Evolutionary conservation across 2,329 filamentous ascomycete species (phyloP).

Genomic region (Beauveria brongniartii): DNA sequence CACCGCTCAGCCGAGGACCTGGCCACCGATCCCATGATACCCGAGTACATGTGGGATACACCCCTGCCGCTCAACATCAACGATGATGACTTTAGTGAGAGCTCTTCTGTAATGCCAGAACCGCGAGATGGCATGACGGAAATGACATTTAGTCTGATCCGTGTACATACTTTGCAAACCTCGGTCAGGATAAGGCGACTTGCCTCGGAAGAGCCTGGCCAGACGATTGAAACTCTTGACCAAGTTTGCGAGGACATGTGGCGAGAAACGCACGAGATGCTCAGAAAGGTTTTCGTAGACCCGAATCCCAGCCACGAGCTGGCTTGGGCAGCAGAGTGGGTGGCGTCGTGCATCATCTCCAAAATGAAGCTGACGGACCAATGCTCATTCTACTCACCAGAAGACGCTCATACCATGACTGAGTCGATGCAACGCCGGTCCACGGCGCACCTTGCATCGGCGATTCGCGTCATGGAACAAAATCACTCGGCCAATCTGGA

Average conservation of each 20-base stretch:
- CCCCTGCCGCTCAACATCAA: conserved; percentile 41
- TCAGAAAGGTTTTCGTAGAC: neutral
- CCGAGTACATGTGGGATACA: conserved; percentile 33
- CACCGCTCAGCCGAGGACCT: conserved; percentile 41
- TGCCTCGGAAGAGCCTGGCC: neutral
- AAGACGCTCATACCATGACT: neutral
- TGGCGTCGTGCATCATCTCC: conserved; percentile 1
- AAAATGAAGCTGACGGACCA: conserved; percentile 10
- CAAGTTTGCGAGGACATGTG: neutral
- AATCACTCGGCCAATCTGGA: conserved; percentile 7
- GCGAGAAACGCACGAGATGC: neutral
- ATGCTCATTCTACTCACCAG: neutral
- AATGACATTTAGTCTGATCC: conserved; percentile 23
- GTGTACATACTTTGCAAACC: conserved; percentile 4
- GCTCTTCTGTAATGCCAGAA: conserved; percentile 20
- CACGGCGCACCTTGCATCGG: neutral
- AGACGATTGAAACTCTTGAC: conserved; percentile 1
- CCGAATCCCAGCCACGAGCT: neutral
- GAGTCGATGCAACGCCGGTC: neutral
- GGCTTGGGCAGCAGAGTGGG: neutral
- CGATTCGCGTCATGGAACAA: conserved; percentile 5
- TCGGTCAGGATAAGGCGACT: neutral
- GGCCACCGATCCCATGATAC: conserved; percentile 33
- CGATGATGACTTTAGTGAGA: conserved; percentile 37
- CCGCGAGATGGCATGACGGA: conserved; percentile 27